A percentile compares a stretch with the other conserved stretches of the same genome.
Conservation (phyloP, 495 filamentous ascomycete genomes). For the Penicillium daleae region DNA sequence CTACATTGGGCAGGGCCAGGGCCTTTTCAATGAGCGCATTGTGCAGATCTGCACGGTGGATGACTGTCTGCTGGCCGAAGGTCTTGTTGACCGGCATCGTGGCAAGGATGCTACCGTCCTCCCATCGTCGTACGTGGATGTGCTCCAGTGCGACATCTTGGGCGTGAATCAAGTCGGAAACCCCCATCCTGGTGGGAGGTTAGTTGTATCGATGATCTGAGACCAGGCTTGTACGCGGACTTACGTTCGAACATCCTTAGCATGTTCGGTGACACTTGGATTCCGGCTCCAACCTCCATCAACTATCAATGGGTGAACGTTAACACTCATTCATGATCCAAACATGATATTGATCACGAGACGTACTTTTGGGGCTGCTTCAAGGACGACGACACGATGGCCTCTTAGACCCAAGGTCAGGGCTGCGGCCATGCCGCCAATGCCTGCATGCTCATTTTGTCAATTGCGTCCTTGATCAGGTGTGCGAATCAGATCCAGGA, state of each 20-base stretch:
- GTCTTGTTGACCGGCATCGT: conserved; percentile 47
- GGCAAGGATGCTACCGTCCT: conserved; percentile 42
- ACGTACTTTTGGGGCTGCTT: conserved; percentile 43
- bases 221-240: conserved; percentile 6
- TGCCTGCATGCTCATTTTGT: conserved; percentile 44
- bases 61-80: conserved; percentile 47
- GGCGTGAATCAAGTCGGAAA: conserved; percentile 44
- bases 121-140: conserved; percentile 49
- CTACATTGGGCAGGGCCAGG: conserved; percentile 39
- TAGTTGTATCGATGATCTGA: background rate
- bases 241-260: conserved; percentile 65
- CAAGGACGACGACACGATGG: conserved; percentile 43
- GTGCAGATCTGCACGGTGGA: conserved; percentile 51
- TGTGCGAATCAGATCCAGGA: too few species aligned
- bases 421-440: conserved; percentile 68
- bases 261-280: conserved; percentile 81
- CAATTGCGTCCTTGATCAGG: background rate
- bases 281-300: conserved; percentile 74
- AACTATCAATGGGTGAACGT: conserved; percentile 24
- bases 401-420: conserved; percentile 61
- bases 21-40: conserved; percentile 45
- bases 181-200: conserved; percentile 42
- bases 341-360: background rate
- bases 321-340: background rate
- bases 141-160: conserved; percentile 46